Evolutionary conservation across 225 moss, liverwort and hornwort species (phyloP).

Genomic region (Climacium dendroides): DNA sequence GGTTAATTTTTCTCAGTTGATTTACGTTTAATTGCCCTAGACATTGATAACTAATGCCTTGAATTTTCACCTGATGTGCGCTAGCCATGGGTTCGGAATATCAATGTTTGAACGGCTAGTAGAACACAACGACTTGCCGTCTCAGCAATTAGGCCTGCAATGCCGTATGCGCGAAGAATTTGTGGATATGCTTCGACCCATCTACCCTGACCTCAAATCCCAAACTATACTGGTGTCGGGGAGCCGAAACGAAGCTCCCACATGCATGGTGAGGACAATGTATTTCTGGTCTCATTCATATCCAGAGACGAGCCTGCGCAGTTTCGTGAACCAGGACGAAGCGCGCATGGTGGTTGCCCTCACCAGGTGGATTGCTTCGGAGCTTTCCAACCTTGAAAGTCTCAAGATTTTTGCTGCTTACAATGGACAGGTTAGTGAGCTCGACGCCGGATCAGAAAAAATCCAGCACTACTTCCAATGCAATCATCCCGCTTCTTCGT

Average conservation of each 20-base stretch:
- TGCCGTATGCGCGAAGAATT: constrained; percentile 43
- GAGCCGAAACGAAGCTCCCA: constrained; percentile 6
- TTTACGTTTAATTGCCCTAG: neutral
- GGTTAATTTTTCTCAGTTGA: neutral
- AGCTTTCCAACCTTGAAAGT: neutral
- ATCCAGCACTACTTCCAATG: neutral
- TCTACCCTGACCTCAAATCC: constrained; percentile 16
- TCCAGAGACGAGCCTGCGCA: constrained; percentile 20
- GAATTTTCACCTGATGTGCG: neutral
- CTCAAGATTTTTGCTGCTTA: constrained; percentile 30
- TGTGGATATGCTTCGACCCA: constrained; percentile 19
- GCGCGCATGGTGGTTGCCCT: constrained; percentile 29
- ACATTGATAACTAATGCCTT: neutral
- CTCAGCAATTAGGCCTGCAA: constrained; percentile 5
- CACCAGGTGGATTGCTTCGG: constrained; percentile 21
- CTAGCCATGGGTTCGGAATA: constrained; percentile 30
- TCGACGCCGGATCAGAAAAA: neutral
- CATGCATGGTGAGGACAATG: constrained; percentile 8
- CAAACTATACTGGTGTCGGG: constrained; percentile 9
- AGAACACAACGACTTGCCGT: constrained; percentile 17
- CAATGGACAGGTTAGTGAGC: constrained; percentile 8
- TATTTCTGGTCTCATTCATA: constrained; percentile 20
- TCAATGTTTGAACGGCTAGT: constrained; percentile 42
- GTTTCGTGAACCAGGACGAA: constrained; percentile 27
- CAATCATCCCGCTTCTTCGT: neutral